Conservation (phyloP, 129 eudicot species). For the Flaveria linearis region DNA sequence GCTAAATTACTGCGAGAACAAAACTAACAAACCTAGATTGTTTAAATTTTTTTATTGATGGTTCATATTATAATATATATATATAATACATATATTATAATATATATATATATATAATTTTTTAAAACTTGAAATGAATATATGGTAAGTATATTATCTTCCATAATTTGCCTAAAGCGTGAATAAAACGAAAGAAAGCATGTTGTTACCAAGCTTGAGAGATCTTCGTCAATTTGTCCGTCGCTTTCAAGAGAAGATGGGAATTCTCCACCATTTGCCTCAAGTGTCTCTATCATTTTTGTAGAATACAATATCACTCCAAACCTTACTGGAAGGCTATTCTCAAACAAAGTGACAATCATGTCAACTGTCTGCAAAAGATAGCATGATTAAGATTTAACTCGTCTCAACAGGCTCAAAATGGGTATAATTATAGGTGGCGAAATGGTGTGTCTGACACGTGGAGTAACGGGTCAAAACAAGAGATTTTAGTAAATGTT, state of each 20-base stretch:
- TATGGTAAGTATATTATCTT: background rate
- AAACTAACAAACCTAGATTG: too few species aligned
- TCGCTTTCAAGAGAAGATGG: slow-evolving; percentile 40
- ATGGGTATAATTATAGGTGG: background rate
- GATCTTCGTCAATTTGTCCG: slow-evolving; percentile 53
- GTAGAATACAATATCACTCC: slow-evolving; percentile 84
- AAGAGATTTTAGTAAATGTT: background rate
- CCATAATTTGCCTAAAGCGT: slow-evolving; percentile 4
- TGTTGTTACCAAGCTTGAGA: slow-evolving; percentile 75
- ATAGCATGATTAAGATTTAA: slow-evolving; percentile 4
- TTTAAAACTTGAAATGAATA: background rate
- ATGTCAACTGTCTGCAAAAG: slow-evolving; percentile 69
- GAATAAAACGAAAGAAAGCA: slow-evolving; percentile 11
- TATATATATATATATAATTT: too few species aligned
- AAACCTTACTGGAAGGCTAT: slow-evolving; percentile 80
- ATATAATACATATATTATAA: too few species aligned
- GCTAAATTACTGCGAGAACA: too few species aligned
- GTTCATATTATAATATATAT: too few species aligned
- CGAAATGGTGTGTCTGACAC: background rate
- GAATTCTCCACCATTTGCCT: slow-evolving; percentile 65
- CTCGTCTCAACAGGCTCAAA: background rate
- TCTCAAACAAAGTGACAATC: slow-evolving; percentile 68
- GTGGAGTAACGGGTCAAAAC: background rate
- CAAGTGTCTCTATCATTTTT: slow-evolving; percentile 56
- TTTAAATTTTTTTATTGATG: too few species aligned